These are phyloP conservation scores for Vigna mungo DNA, from an alignment of 306 rosid species.

Conservation along the genomic window DNA sequence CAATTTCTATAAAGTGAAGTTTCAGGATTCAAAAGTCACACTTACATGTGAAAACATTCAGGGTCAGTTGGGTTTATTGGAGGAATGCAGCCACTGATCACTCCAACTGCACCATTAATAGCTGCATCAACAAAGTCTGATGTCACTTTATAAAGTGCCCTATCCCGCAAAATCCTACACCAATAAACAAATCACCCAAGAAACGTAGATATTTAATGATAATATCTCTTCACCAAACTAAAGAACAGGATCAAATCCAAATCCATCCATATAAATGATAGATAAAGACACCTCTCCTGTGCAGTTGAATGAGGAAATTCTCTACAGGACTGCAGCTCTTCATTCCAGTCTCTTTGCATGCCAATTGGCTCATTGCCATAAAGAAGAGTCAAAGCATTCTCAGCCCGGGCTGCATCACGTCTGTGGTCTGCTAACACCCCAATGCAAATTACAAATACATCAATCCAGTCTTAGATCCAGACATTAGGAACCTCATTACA, in stretches of 20 bases:
- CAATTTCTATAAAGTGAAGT: conserved; percentile 1
- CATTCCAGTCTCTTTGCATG: conserved; percentile 99
- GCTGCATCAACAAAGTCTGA: conserved; percentile 98
- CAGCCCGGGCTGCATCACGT: conserved; percentile 95
- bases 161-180: conserved; percentile 90
- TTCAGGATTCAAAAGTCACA: conserved; percentile 40
- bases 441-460: conserved; percentile 26
- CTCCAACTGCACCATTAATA: conserved; percentile 92
- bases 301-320: conserved; percentile 90
- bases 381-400: conserved; percentile 86
- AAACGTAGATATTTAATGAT: conserved; percentile 31
- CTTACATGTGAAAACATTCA: conserved; percentile 99
- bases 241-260: conserved; percentile 29
- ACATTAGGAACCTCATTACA: conserved; percentile 19
- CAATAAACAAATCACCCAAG: conserved; percentile 31
- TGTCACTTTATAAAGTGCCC: conserved; percentile 99
- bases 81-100: conserved; percentile 92
- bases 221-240: conserved; percentile 34
- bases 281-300: conserved; percentile 80
- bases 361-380: conserved; percentile 97
- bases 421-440: conserved; percentile 76
- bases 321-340: conserved; percentile 97
- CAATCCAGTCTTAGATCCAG: conserved; percentile 34
- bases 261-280: conserved; percentile 25
- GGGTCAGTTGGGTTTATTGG: conserved; percentile 99